These are phyloP conservation scores for Capsicum pubescens DNA, from an alignment of 257 asterid genomes.

Conservation along the genomic window DNA sequence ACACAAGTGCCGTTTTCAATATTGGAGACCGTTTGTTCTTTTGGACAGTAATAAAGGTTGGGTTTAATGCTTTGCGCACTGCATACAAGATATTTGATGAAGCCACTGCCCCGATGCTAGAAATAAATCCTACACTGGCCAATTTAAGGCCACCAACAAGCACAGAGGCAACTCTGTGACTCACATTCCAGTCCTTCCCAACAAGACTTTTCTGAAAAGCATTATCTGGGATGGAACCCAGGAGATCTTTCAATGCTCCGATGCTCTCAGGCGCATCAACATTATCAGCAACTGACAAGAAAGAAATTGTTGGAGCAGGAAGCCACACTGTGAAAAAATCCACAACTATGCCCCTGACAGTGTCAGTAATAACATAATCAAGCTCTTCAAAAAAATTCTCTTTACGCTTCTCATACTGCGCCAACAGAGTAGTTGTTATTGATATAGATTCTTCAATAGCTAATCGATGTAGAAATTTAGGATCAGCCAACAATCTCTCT, in stretches of 20 bases:
- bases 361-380: conserved; percentile 86
- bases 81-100: conserved; percentile 71
- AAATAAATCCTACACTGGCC: conserved; percentile 88
- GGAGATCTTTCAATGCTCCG: conserved; percentile 77
- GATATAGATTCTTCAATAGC: conserved; percentile 98
- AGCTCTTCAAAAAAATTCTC: conserved; percentile 83
- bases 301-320: conserved; percentile 93
- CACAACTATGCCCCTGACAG: conserved; percentile 79
- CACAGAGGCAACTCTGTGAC: conserved; percentile 85
- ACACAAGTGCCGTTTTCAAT: conserved; percentile 81
- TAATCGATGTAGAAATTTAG: conserved; percentile 79
- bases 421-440: conserved; percentile 84
- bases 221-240: conserved; percentile 93
- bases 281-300: conserved; percentile 59
- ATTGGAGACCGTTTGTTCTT: conserved; percentile 78
- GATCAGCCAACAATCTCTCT: conserved; percentile 94
- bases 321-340: conserved; percentile 99
- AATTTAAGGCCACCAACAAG: conserved; percentile 86
- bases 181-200: conserved; percentile 83
- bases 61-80: conserved; percentile 59
- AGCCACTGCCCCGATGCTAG: conserved; percentile 96
- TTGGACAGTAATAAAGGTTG: conserved; percentile 52
- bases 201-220: conserved; percentile 84
- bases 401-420: conserved; percentile 89
- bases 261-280: conserved; percentile 57